phyloP scores from a whole-genome alignment of 225 moss, liverwort and hornwort genomes.

The Marchantia polymorpha region DNA sequence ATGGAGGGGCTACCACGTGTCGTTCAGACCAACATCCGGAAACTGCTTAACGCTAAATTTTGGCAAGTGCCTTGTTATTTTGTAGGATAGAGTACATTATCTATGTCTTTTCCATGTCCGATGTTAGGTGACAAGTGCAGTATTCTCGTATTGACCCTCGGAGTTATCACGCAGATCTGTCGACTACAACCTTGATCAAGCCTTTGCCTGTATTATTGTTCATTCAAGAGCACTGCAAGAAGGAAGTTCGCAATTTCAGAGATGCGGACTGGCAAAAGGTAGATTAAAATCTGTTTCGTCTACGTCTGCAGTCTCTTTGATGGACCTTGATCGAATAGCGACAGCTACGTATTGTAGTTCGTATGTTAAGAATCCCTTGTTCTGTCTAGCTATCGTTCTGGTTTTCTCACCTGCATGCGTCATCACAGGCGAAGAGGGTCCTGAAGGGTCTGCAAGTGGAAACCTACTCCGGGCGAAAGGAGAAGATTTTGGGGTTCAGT shows the following conservation, averaged over 20 bases:
- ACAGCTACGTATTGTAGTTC: not conserved
- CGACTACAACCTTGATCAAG: constrained; percentile 84
- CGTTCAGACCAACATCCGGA: constrained; percentile 66
- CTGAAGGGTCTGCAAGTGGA: constrained; percentile 68
- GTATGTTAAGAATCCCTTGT: not conserved
- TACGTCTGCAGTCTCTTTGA: not conserved
- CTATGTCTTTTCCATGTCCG: not conserved
- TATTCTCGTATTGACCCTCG: not conserved
- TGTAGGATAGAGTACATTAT: not conserved
- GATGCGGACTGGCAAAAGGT: constrained; percentile 66
- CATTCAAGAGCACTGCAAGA: constrained; percentile 52
- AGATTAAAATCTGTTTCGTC: not conserved
- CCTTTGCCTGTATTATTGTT: constrained; percentile 52
- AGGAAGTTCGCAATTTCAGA: constrained; percentile 44
- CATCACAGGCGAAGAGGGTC: constrained; percentile 49
- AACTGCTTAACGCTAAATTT: constrained; percentile 75
- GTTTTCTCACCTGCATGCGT: not conserved
- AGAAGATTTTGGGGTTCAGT: constrained; percentile 73
- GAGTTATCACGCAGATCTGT: constrained; percentile 50
- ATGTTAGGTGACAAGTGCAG: not conserved
- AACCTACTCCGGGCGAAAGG: constrained; percentile 46
- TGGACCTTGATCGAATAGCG: too few relatives aligned
- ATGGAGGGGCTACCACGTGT: constrained; percentile 91
- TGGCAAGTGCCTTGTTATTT: constrained; percentile 35
- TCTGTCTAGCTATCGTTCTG: not conserved